Percentiles rank a stretch among this genome's conserved stretches.
Evolutionary conservation across 2,329 filamentous ascomycete genomes (phyloP).

Genomic region (Periconia macrospinosa): DNA sequence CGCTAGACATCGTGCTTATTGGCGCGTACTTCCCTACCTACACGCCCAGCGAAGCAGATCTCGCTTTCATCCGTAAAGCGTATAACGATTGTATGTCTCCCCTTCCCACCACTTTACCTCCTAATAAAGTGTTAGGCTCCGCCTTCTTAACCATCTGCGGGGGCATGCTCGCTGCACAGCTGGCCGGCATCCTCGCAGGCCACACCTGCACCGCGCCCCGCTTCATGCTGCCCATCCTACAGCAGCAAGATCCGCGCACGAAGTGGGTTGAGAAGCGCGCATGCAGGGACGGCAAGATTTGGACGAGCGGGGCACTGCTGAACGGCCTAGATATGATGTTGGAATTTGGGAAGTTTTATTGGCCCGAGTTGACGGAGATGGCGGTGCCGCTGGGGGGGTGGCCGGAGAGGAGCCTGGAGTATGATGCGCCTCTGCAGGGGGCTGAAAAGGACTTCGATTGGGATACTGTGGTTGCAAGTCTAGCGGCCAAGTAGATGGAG

Average conservation of each 20-base stretch:
- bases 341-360: constrained; percentile 29
- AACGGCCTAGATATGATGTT: constrained; percentile 38
- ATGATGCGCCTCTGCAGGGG: no score
- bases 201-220: constrained; percentile 46
- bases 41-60: constrained; percentile 33
- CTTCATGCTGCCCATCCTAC: constrained; percentile 25
- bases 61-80: constrained; percentile 42
- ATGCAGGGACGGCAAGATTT: constrained; percentile 34
- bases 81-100: constrained; percentile 38
- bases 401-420: constrained; percentile 11
- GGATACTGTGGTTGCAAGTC: no score
- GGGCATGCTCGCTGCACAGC: constrained; percentile 36
- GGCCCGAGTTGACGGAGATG: constrained; percentile 14
- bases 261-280: constrained; percentile 44
- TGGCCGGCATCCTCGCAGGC: constrained; percentile 42
- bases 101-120: no score
- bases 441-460: no score
- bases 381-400: constrained; percentile 5
- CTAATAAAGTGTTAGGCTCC: no score
- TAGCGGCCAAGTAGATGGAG: no score
- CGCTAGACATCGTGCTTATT: constrained; percentile 48
- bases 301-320: constrained; percentile 37
- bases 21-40: constrained; percentile 40
- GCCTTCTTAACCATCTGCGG: constrained; percentile 48
- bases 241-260: constrained; percentile 26